Conservation (phyloP, 2,329 filamentous ascomycete genomes). For the Phaeosphaeriaceae sp. region DNA sequence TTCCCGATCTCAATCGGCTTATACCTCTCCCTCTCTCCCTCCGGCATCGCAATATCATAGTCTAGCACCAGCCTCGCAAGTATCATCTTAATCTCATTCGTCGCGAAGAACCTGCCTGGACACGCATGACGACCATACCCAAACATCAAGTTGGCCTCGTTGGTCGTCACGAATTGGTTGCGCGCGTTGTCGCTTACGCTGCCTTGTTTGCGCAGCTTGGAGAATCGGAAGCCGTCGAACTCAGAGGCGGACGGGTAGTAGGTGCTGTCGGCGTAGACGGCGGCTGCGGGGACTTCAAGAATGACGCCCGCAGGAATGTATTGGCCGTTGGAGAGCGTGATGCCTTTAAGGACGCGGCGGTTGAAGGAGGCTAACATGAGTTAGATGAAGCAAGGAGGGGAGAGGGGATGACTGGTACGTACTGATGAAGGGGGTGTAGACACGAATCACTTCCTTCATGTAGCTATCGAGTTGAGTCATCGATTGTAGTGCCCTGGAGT, state of each 20-base stretch:
- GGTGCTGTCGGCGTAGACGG: slow-evolving; percentile 32
- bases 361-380: slow-evolving; percentile 50
- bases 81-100: slow-evolving; percentile 45
- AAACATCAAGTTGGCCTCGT: slow-evolving; percentile 32
- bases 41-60: slow-evolving; percentile 37
- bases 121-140: slow-evolving; percentile 43
- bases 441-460: slow-evolving; percentile 44
- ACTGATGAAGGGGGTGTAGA: slow-evolving; percentile 32
- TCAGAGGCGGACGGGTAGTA: slow-evolving; percentile 29
- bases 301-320: slow-evolving; percentile 47
- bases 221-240: slow-evolving; percentile 44
- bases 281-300: slow-evolving; percentile 40
- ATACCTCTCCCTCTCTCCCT: slow-evolving; percentile 23
- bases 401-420: slow-evolving; percentile 4
- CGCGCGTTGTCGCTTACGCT: slow-evolving; percentile 30
- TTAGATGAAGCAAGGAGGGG: neutral
- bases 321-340: slow-evolving; percentile 63
- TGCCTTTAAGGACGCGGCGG: slow-evolving; percentile 59
- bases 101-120: slow-evolving; percentile 43
- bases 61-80: slow-evolving; percentile 32
- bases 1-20: slow-evolving; percentile 20
- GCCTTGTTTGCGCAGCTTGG: slow-evolving; percentile 36
- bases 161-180: slow-evolving; percentile 41
- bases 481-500: slow-evolving; percentile 37
- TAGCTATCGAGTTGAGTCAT: slow-evolving; percentile 47